Base-by-base conservation (phyloP, 1,284 basidiomycete genomes). In the Thelephora terrestris region DNA sequence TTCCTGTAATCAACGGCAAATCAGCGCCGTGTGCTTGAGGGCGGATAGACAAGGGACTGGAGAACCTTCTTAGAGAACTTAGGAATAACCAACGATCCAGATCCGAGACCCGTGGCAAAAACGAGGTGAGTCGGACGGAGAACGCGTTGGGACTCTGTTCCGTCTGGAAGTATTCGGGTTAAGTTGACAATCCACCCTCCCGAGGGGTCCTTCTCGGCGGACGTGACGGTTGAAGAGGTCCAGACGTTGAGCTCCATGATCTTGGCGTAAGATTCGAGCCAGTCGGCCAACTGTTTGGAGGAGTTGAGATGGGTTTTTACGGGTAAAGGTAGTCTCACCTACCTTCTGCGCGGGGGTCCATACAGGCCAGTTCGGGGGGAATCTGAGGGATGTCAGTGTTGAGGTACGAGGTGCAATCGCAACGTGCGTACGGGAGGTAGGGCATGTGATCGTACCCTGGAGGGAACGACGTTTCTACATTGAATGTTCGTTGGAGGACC, bases 191-290 rank as follows among this genome's bases (percentile, higher is more conserved):
- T 58, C 81, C 80, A 85, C 50, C 69, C 70, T n/a, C 69, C 61
- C 29, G 68, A 71, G n/a, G 61, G 56, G 54, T 78, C 70, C 53
- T 73, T 75, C 5, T 59, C 54, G 3, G 73, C 70, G n/a, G 61
- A 60, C 2, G 59, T 67, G 7, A 80, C 66, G 3, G 61, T 71
- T 1, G 77, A 69, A 6, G 75, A 74, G 1, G 75, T 77, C 82
- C 83, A 85, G 21, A 80, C 69, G 61, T 81, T 76, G 37, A 85
- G 60, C 54, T 85, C 81, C 56, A 85, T 66, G 1, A 73, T 61
- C 37, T 79, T 71, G 3, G 79, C 81, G 60, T 84, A 87, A 24
- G 64, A 65, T 60, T 85, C 81, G 6, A 85, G 68, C 77, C 81
- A 86, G 56, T 80, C 75, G 0, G 77, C 82, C 12, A 86, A 70